These are phyloP conservation scores for Tricholoma matsutake DNA, from an alignment of 768 basidiomycete species.

Conservation along the genomic window DNA sequence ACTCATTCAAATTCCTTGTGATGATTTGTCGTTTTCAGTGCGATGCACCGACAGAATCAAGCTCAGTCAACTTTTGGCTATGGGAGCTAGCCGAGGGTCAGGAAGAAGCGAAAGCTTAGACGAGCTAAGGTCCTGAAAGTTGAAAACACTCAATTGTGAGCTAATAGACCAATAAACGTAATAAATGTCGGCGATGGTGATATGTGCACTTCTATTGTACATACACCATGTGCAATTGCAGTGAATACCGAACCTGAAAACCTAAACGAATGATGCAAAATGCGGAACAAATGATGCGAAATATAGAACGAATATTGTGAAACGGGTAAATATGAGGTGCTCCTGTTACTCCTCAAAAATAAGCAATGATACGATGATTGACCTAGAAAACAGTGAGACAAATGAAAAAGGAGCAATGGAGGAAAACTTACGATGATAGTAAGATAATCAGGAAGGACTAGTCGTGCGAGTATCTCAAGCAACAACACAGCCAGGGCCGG, in stretches of 20 bases:
- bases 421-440: background rate
- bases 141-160: too few relatives aligned
- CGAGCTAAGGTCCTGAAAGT: too few relatives aligned
- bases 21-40: background rate
- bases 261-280: background rate
- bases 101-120: too few relatives aligned
- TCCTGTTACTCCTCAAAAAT: background rate
- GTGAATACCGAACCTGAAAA: background rate
- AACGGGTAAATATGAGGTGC: background rate
- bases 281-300: background rate
- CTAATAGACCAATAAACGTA: background rate
- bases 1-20: background rate
- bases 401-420: background rate
- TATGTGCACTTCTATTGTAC: background rate
- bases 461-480: slow-evolving; percentile 8
- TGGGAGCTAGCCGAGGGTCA: background rate
- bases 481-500: slow-evolving; percentile 2
- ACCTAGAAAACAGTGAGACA: background rate
- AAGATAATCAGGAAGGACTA: background rate
- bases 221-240: background rate
- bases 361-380: background rate
- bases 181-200: too few relatives aligned
- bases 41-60: background rate
- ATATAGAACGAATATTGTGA: too few relatives aligned
- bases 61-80: background rate